Conservation (phyloP, 805 yeast genomes). For the Ogataea ramenticola region DNA sequence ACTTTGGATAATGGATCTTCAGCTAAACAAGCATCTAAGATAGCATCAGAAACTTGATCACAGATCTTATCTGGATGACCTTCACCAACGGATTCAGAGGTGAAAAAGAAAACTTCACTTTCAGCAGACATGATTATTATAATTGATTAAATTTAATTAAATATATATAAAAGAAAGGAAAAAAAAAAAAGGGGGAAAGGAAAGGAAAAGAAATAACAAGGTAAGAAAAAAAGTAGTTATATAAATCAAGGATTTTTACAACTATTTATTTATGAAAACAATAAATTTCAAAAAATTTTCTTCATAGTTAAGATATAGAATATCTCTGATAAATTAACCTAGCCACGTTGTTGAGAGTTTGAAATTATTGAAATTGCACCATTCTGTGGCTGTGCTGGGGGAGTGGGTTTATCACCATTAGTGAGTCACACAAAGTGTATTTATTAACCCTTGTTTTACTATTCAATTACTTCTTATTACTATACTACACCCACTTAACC, state of each 20-base stretch:
- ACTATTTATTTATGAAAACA: neutral
- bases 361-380: too few relatives aligned
- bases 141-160: neutral
- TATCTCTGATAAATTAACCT: too few relatives aligned
- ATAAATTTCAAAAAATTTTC: neutral
- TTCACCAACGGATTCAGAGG: constrained; percentile 90
- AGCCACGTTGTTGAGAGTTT: too few relatives aligned
- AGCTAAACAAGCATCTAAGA: constrained; percentile 92
- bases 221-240: neutral
- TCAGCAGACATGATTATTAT: neutral
- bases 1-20: constrained; percentile 97
- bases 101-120: constrained; percentile 49
- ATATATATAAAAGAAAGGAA: neutral
- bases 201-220: neutral
- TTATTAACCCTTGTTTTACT: too few relatives aligned
- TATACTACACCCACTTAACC: too few relatives aligned
- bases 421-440: too few relatives aligned
- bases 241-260: neutral
- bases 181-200: neutral
- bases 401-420: too few relatives aligned
- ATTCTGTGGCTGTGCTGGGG: too few relatives aligned
- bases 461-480: too few relatives aligned
- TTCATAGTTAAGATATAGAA: too few relatives aligned
- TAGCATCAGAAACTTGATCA: constrained; percentile 98
- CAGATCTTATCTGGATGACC: constrained; percentile 96